phyloP scores from a whole-genome alignment of 495 filamentous ascomycete species.

The Daldinia vernicosa region DNA sequence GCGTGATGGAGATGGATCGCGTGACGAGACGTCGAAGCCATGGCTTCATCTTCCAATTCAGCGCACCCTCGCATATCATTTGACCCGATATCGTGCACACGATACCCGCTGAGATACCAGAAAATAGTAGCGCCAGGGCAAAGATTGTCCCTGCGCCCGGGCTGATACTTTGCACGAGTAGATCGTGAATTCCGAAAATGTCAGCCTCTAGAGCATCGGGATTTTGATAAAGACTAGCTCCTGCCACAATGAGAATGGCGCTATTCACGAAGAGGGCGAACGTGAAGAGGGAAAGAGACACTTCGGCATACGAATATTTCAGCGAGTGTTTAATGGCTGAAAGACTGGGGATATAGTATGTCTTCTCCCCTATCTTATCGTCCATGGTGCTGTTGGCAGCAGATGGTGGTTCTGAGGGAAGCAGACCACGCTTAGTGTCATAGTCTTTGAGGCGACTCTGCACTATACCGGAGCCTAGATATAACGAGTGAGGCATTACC shows the following conservation, averaged over 20 bases:
- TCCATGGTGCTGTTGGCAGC: slow-evolving; percentile 39
- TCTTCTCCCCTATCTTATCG: slow-evolving; percentile 53
- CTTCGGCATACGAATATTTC: slow-evolving; percentile 79
- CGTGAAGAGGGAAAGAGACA: slow-evolving; percentile 81
- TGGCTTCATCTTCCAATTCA: slow-evolving; percentile 73
- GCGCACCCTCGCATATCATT: slow-evolving; percentile 81
- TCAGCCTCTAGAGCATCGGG: slow-evolving; percentile 69
- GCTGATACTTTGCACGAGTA: slow-evolving; percentile 74
- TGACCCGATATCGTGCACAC: slow-evolving; percentile 87
- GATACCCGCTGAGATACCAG: slow-evolving; percentile 78
- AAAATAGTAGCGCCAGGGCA: slow-evolving; percentile 79
- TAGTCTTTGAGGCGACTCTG: slow-evolving; percentile 83
- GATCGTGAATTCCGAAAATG: slow-evolving; percentile 82
- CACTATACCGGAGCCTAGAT: slow-evolving; percentile 88
- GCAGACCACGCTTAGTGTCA: slow-evolving; percentile 69
- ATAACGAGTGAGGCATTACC: slow-evolving; percentile 91
- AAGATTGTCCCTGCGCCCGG: slow-evolving; percentile 79
- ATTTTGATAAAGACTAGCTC: slow-evolving; percentile 75
- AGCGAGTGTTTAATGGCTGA: slow-evolving; percentile 80
- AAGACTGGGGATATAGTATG: slow-evolving; percentile 78
- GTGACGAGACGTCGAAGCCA: slow-evolving; percentile 79
- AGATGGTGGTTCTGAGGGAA: slow-evolving; percentile 49
- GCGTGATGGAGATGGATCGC: slow-evolving; percentile 78
- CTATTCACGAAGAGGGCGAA: slow-evolving; percentile 96
- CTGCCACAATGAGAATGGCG: slow-evolving; percentile 88